phyloP scores from a whole-genome alignment of 2,329 filamentous ascomycete genomes.

The Chalaropsis ovoidea region DNA sequence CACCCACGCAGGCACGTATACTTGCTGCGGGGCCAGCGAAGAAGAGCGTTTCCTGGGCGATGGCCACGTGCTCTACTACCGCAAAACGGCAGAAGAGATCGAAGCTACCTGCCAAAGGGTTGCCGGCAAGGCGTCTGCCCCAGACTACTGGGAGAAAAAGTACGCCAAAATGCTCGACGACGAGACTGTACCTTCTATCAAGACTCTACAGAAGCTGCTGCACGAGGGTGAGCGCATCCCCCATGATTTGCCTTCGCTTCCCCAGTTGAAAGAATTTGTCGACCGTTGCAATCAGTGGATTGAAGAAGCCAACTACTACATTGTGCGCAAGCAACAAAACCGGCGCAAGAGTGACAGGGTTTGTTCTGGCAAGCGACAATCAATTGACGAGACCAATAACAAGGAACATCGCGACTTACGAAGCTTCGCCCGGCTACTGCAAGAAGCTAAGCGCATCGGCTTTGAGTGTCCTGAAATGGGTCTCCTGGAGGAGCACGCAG shows the following conservation, averaged over 20 bases:
- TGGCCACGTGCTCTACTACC: constrained; percentile 66
- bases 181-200: constrained; percentile 73
- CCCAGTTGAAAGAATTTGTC: constrained; percentile 77
- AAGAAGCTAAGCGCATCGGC: constrained; percentile 72
- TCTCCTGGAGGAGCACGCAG: constrained; percentile 72
- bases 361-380: constrained; percentile 64
- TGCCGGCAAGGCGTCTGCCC: constrained; percentile 72
- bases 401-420: constrained; percentile 78
- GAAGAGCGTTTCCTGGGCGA: constrained; percentile 57
- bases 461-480: constrained; percentile 90
- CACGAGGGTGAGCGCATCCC: constrained; percentile 95
- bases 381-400: constrained; percentile 67
- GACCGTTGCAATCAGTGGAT: constrained; percentile 97
- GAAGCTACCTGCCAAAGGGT: constrained; percentile 60
- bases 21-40: constrained; percentile 65
- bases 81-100: constrained; percentile 64
- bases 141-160: constrained; percentile 84
- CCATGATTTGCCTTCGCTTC: constrained; percentile 72
- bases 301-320: constrained; percentile 92
- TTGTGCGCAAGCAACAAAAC: constrained; percentile 93
- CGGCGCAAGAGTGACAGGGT: constrained; percentile 87
- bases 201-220: constrained; percentile 70
- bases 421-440: constrained; percentile 76
- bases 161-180: constrained; percentile 76
- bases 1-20: constrained; percentile 64